These are phyloP conservation scores for Leishmania turanica DNA, from an alignment of 208 protist species.

Conservation along the genomic window DNA sequence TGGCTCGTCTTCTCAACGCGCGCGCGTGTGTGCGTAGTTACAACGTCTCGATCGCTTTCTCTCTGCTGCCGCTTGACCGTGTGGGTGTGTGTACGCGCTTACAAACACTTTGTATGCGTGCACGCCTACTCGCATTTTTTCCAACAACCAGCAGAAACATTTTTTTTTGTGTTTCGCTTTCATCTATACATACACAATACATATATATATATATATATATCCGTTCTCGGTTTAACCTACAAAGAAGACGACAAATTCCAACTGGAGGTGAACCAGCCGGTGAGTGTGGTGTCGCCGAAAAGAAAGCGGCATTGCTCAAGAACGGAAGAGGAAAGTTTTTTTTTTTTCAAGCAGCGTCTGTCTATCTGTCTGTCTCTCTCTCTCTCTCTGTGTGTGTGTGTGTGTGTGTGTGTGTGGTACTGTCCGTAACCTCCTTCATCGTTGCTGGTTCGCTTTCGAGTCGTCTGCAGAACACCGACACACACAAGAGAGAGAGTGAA, in stretches of 20 bases:
- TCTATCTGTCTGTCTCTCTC: neutral
- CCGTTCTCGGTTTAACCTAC: neutral
- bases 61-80: neutral
- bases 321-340: neutral
- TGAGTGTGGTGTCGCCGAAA: neutral
- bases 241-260: neutral
- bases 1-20: neutral
- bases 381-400: neutral
- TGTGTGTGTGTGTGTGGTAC: neutral
- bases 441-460: neutral
- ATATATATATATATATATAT: neutral
- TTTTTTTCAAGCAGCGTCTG: neutral
- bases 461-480: neutral
- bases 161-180: too few species aligned
- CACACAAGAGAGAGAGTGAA: neutral
- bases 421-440: neutral
- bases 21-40: neutral
- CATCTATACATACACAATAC: neutral
- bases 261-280: neutral
- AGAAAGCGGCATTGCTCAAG: neutral
- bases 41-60: neutral
- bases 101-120: neutral
- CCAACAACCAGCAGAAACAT: neutral
- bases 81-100: neutral
- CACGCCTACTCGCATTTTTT: neutral